Evolutionary conservation across 1,284 basidiomycete species (phyloP), one percentile per base, ranked within the genome.

Genomic region (Apiotrichum brassicae): DNA sequence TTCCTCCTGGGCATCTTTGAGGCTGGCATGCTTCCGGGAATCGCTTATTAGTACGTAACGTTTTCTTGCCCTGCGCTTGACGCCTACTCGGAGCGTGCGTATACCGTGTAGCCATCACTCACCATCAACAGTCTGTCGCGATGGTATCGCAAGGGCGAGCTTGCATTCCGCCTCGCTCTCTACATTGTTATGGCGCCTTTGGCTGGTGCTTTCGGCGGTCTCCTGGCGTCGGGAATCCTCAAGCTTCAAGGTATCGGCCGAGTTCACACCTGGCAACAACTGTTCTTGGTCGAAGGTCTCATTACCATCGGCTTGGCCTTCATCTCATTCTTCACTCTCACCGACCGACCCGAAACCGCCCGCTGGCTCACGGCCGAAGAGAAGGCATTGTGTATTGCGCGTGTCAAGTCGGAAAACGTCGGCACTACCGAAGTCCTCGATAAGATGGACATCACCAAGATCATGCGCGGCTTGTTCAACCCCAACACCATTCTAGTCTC

Each of bases 331-430:
- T 61, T 62, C 48, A 56, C 68, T 19, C 54, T 70, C 11, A 67
- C 67, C 19, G 67, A 70, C 55, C 68, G 58, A 37, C 68, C 68
- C 3, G 50, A 43, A 34, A 62, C 53, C 11, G 60, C 60, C 3
- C 45, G 52, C 28, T 62, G 58, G 58, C 54, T 62, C 34, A 48
- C 20, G 7, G 52, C 38, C 13, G 60, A 60, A 28, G 58, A 62
- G 43, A 60, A 60, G 54, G 51, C 53, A 4, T 51, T 62, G 12
- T 56, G 56, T 1, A 52, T 62, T 13, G 60, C 59, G 3, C 56
- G 56, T 44, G 46, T 56, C 26, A 72, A 75, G 61, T 63, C 64
- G 2, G 73, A 75, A 48, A 73, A 68, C 41, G 62, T 68, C 20
- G 68, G 69, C 5, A 45, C 57, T 11, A 58, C 53, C 11, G 59